phyloP scores from a whole-genome alignment of 2,329 filamentous ascomycete genomes.

The Arthrobotrys megalospora region DNA sequence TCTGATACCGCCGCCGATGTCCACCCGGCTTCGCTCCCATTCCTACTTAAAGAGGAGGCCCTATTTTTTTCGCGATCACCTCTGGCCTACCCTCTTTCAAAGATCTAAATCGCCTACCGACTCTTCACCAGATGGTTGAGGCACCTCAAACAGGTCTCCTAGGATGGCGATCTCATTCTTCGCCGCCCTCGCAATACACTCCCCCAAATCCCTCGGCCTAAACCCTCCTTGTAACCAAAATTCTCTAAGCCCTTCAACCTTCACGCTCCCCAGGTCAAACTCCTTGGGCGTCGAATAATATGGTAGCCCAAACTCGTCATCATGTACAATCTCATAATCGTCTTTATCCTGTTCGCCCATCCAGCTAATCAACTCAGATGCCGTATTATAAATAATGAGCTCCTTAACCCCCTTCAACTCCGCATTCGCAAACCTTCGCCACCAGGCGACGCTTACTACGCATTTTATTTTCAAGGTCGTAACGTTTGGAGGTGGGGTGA shows the following conservation, averaged over 20 bases:
- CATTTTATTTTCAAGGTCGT: slow-evolving; percentile 33
- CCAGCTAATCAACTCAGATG: neutral
- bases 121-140: slow-evolving; percentile 1
- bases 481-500: slow-evolving; percentile 26
- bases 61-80: no score
- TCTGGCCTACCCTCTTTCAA: neutral
- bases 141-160: slow-evolving; percentile 4
- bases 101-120: neutral
- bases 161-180: slow-evolving; percentile 13
- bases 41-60: no score
- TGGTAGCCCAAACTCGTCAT: slow-evolving; percentile 7
- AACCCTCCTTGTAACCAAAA: slow-evolving; percentile 43
- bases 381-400: slow-evolving; percentile 12
- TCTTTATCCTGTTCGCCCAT: slow-evolving; percentile 20
- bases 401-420: slow-evolving; percentile 24
- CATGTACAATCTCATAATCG: slow-evolving; percentile 5
- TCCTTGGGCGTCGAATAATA: neutral
- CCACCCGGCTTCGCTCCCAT: no score
- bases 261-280: slow-evolving; percentile 40
- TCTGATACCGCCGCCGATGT: no score
- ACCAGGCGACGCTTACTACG: slow-evolving; percentile 37
- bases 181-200: slow-evolving; percentile 33
- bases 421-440: slow-evolving; percentile 29
- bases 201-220: slow-evolving; percentile 37
- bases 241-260: slow-evolving; percentile 31